Conservation (phyloP, 163 green algal species). For the Chlorella variabilis region DNA sequence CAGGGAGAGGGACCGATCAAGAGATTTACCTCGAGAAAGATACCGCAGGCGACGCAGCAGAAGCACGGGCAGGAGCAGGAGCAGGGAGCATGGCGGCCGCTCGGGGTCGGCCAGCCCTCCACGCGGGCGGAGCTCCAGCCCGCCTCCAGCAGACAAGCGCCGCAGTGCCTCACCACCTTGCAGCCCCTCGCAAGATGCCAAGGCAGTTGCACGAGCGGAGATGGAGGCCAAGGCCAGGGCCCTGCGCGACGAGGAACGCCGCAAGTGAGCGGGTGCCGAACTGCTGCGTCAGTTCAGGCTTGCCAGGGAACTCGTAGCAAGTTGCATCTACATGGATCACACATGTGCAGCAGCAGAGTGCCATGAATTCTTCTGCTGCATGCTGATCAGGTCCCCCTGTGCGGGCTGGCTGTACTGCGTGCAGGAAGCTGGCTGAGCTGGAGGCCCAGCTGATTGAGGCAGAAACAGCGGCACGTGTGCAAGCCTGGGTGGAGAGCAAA, state of each 20-base stretch:
- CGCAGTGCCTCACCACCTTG: background rate
- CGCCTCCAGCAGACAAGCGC: background rate
- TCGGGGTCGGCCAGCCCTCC: background rate
- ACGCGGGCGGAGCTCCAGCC: background rate
- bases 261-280: constrained; percentile 16
- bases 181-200: constrained; percentile 22
- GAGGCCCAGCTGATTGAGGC: constrained; percentile 33
- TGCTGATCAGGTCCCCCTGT: background rate
- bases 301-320: too few species aligned
- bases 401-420: background rate
- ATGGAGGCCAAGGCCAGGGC: constrained; percentile 37
- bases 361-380: too few species aligned
- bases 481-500: constrained; percentile 32
- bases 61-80: background rate
- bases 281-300: too few species aligned
- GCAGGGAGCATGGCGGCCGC: constrained; percentile 3
- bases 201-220: constrained; percentile 9
- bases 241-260: constrained; percentile 27
- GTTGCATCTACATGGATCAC: too few species aligned
- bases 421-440: constrained; percentile 29
- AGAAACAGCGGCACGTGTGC: constrained; percentile 14
- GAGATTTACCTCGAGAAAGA: too few species aligned
- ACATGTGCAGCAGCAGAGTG: too few species aligned
- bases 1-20: too few species aligned
- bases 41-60: background rate